Evolutionary conservation across 495 filamentous ascomycete species (phyloP), one percentile per base, ranked within the genome.

Genomic region (Oleoguttula mirabilis): DNA sequence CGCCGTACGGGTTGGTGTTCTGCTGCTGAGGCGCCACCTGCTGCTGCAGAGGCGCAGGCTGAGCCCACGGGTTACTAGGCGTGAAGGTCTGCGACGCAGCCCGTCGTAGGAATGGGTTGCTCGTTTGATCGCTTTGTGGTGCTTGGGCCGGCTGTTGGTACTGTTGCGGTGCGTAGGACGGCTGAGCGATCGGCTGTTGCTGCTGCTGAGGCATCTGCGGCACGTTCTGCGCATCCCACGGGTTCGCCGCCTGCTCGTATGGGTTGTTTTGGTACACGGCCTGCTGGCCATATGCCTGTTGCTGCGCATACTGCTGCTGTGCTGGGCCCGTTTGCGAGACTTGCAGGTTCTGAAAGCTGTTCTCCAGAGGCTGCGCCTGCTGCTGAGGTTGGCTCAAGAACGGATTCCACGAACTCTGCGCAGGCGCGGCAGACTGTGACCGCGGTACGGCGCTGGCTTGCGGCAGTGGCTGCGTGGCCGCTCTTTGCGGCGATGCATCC

Each of bases 191-290:
- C 2, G 32, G 21, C 19, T 47, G 44, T 55, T 55, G 32, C 36
- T 59, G 49, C 30, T 50, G 49, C 27, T 6, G 36, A 23, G n/a
- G 41, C 21, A 10, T 11, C 36, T 23, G 32, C 19, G 33, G 38
- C 10, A 35, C 34, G 21, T 48, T 36, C 8, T 16, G 16, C 10
- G 19, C 23, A 23, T 25, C 42, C 31, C 48, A 49, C 22, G 48
- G 32, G 17, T 52, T 47, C 21, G 6, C 35, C 50, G 32, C 22
- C 31, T 31, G 41, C 24, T 46, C 41, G 17, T 39, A 50, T 14
- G 27, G 50, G 52, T 43, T 50, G 47, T 50, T 37, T 47, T 52
- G 68, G 43, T 67, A 68, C 47, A 81, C 78, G 12, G 64, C 59
- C 22, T 73, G 50, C 28, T 46, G 38, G 20, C 22, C 28, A n/a